These are phyloP conservation scores for Ogataea parapolymorpha DNA, from an alignment of 805 yeast genomes.

Conservation along the genomic window DNA sequence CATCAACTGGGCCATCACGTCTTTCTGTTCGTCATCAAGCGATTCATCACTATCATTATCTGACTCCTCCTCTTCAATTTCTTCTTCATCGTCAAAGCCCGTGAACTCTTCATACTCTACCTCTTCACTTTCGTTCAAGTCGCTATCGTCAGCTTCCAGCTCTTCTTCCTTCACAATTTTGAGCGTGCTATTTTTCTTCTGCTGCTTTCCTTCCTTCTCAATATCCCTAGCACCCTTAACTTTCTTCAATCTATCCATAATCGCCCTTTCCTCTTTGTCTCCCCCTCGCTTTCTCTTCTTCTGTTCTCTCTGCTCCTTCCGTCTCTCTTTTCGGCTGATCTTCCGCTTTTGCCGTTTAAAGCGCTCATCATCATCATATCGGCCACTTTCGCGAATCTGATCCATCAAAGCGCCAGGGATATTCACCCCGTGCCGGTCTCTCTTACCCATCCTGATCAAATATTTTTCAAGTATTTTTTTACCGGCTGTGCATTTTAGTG, in stretches of 20 bases:
- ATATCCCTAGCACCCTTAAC: neutral
- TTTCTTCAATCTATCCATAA: neutral
- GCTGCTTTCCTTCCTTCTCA: neutral
- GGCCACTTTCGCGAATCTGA: constrained; percentile 35
- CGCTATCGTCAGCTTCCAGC: constrained; percentile 13
- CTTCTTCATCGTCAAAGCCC: constrained; percentile 19
- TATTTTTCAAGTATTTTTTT: constrained; percentile 4
- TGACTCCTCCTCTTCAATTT: constrained; percentile 8
- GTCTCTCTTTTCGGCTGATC: constrained; percentile 35
- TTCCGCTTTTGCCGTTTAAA: constrained; percentile 27
- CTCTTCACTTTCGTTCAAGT: constrained; percentile 8
- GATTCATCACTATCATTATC: constrained; percentile 5
- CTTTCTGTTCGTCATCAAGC: constrained; percentile 25
- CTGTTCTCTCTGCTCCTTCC: constrained; percentile 36
- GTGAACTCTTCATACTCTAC: constrained; percentile 10
- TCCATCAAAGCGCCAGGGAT: constrained; percentile 44
- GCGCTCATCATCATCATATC: constrained; percentile 33
- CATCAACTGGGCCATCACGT: constrained; percentile 24
- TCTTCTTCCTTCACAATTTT: constrained; percentile 31
- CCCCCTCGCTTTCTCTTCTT: constrained; percentile 31
- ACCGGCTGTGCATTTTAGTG: constrained; percentile 8
- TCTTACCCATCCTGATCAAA: constrained; percentile 11
- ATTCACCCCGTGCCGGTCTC: constrained; percentile 33
- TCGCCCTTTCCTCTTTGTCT: neutral
- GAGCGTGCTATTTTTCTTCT: constrained; percentile 1